Conservation (phyloP, 2,329 filamentous ascomycete species). For the Botrytis deweyae region DNA sequence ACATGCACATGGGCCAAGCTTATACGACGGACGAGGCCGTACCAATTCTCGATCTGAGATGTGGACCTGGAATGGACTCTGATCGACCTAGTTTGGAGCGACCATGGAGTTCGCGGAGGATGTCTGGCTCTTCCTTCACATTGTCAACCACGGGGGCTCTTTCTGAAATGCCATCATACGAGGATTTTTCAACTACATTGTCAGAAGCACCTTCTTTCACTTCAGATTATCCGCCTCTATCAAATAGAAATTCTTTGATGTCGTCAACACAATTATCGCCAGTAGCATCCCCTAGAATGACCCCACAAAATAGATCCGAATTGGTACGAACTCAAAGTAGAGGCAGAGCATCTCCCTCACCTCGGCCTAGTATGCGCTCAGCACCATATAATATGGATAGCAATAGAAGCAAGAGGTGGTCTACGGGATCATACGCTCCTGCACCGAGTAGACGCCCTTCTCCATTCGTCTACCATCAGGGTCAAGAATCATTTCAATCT, state of each 20-base stretch:
- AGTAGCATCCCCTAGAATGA: slow-evolving; percentile 67
- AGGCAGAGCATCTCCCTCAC: slow-evolving; percentile 69
- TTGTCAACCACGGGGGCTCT: slow-evolving; percentile 65
- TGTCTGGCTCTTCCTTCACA: slow-evolving; percentile 73
- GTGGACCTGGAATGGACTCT: slow-evolving; percentile 49
- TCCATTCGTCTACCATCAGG: slow-evolving; percentile 62
- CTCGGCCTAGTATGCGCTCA: slow-evolving; percentile 64
- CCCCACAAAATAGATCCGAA: slow-evolving; percentile 59
- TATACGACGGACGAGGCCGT: slow-evolving; percentile 63
- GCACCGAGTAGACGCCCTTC: slow-evolving; percentile 55
- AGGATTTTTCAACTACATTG: slow-evolving; percentile 65
- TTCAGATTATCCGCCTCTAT: slow-evolving; percentile 65
- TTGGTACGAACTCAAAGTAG: slow-evolving; percentile 64
- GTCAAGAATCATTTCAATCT: slow-evolving; percentile 56
- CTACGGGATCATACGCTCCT: slow-evolving; percentile 69
- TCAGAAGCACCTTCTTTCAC: slow-evolving; percentile 67
- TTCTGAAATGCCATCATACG: slow-evolving; percentile 68
- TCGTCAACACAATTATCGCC: slow-evolving; percentile 71
- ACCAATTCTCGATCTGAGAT: slow-evolving; percentile 59
- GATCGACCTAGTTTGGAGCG: slow-evolving; percentile 53
- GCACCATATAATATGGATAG: slow-evolving; percentile 70
- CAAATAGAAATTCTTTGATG: slow-evolving; percentile 68
- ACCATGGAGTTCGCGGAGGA: slow-evolving; percentile 56
- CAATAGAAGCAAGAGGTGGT: slow-evolving; percentile 71
- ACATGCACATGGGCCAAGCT: slow-evolving; percentile 61